These are phyloP conservation scores for Teratosphaeria nubilosa DNA, from an alignment of 2,329 filamentous ascomycete species.

Conservation along the genomic window DNA sequence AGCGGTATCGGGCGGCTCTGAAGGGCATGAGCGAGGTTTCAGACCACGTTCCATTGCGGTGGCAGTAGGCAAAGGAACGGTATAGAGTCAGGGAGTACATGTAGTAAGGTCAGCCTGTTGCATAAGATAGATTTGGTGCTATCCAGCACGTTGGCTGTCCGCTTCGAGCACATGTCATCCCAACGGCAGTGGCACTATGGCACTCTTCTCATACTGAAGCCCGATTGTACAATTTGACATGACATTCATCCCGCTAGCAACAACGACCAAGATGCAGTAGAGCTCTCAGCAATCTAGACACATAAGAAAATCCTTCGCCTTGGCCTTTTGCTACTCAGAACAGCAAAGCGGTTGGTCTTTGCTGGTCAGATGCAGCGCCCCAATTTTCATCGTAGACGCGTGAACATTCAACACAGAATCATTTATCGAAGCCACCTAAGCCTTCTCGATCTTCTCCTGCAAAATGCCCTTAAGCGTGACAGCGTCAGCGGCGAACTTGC, in stretches of 20 bases:
- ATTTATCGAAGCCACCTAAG: conserved; percentile 6
- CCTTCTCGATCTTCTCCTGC: conserved; percentile 61
- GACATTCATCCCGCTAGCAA: background rate
- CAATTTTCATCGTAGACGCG: background rate
- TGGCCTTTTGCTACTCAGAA: background rate
- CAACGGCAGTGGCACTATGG: background rate
- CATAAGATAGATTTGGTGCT: too few relatives aligned
- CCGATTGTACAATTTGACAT: background rate
- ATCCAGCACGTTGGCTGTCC: background rate
- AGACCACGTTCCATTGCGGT: background rate
- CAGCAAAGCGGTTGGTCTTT: background rate
- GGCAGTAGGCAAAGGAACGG: background rate
- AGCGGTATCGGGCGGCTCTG: background rate
- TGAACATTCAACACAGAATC: background rate
- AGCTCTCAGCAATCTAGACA: background rate
- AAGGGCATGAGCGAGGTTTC: background rate
- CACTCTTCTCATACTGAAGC: background rate
- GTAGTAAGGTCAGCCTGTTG: background rate
- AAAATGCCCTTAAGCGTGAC: conserved; percentile 88
- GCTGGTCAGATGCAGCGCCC: background rate
- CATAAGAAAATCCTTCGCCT: background rate
- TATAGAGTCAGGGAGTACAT: background rate
- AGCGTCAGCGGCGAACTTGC: conserved; percentile 96
- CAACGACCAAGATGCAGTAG: background rate
- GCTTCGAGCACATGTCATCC: background rate